Base-by-base conservation (phyloP, 306 rosid species). In the Quercus mongolica region DNA sequence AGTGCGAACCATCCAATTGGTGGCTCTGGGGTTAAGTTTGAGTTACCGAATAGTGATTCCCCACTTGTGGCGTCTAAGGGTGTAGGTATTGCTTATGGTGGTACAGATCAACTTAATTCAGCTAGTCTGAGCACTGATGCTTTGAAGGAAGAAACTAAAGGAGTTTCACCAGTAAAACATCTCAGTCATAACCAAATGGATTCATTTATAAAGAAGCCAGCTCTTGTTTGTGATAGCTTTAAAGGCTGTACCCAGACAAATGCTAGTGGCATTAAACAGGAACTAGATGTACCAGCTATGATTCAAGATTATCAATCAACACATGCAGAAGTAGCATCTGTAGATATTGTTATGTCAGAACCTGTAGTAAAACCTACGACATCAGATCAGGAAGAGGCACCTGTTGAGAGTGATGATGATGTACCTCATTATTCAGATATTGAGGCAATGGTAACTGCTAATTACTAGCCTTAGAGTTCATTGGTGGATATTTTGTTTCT, bases 401-500 rank as follows among this genome's bases (percentile, higher is more conserved):
- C 74, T 74, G 56, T 88, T 19, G 91, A 90, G 75, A 93, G 96
- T 31, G 98, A 90, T 70, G 93, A 90, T 30, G 98, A 93, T 74
- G 80, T 93, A 62, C 98, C 99, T 70, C 83, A 85, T 81, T 96
- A 84, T 88, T 96, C 99, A 18, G 99, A 96, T 63, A 67, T 96
- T 73, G 99, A 96, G 86, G 98, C 98, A 65, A 88, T 96, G 99
- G 99, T 96, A 87, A 83, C 79, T 56, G 74, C 18, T 76, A 21
- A 55, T 14, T 69, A 51, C 76, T 61, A 21, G 71, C 67, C 65
- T 75, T 78, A 59, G 61, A 46, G 69, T 74, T 62, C 57, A 78
- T 75, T 38, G 52, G 49, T 51, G 52, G 31, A 17, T 65, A 2
- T 4, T 74, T 78, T 70, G 76, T 59, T 28, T 65, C 64, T 80